Base-by-base conservation (phyloP, 2,329 filamentous ascomycete species). In the Aspergillus puulaauensis region DNA sequence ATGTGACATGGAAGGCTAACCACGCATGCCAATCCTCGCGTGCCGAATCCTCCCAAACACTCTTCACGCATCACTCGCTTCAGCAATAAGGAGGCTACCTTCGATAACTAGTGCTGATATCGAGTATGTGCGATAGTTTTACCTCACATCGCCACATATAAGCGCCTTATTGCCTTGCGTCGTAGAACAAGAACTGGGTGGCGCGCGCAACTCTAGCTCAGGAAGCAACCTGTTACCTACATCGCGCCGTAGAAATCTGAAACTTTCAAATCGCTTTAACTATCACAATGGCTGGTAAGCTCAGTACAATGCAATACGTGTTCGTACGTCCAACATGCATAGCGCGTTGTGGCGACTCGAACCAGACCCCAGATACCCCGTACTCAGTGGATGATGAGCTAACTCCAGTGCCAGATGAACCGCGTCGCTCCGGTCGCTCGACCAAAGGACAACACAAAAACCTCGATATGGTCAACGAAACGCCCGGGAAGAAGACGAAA, bases 371-470 rank as follows among this genome's bases (percentile, higher is more conserved):
- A 23, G 39, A 24, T 43, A 43, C 24, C 46, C 41, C 55, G 49
- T 53, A 31, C 52, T 55, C 52, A 35, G 58, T 54, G 59, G 50
- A 62, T 56, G 63, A 41, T 58, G 64, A 58, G 66, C 72, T 76
- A 70, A 77, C 68, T 14, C 41, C 40, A 37, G 60, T n/a, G 51
- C 64, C 74, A 89, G 86, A 89, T 64, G 93, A 97, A 83, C 90
- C 92, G 58, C 89, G 95, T 74, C 90, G 95, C 72, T 99, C 95
- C 44, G 93, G 95, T 64, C 90, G 95, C 70, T 92, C 93, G 68
- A 99, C 95, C 63, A 99, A 99, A 73, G 95, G 95, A 72, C 93
- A 97, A 69, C 92, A 98, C 76, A 96, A 96, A 76, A 89, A 90
- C 64, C 88, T 91, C 66, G 92, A 96, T 70, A 82, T 75, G 50